Evolutionary conservation across 23 red algal genomes (phyloP), one percentile per base, ranked within the genome.

Genomic region (Agarophyton chilense): DNA sequence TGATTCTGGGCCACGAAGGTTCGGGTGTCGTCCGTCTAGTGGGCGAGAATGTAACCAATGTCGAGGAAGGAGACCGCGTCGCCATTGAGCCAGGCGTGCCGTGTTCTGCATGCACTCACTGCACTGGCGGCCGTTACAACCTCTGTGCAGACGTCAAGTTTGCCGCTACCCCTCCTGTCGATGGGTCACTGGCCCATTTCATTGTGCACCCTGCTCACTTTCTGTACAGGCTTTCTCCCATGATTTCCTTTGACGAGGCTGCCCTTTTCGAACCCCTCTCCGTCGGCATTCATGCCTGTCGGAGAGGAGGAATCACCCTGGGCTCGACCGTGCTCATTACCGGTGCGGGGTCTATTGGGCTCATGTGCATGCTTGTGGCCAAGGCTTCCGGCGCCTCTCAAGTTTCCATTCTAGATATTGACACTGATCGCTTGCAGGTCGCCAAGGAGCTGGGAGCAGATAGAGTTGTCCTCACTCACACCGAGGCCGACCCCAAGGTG

Each of bases 211-310:
- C 90, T 6, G 95, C 89, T n/a, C 62, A 67, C 66, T 97, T 92
- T 63, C 80, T 83, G 4, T 93, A 87, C 80, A 82, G 44, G 42
- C 67, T 97, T 19, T 76, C 95, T 16, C 79, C 80, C 3, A 79
- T 65, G 52, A 49, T 92, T 50, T 91, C 91, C 25, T 79, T 98
- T 19, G 95, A 98, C 49, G 85, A 94, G 32, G 95, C 90, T 33
- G 95, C 95, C 10, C 74, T 98, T 63, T 89, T 89, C 73, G 95
- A 98, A 61, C 95, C 95, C 14, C 90, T 98, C 9, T 91, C 90
- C 44, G 95, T 98, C 35, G 95, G 78, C n/a, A 84, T 98, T 45
- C 90, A 98, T 74, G 95, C 95, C 9, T 81, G 72, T 28, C 83
- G 86, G 11, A 53, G 91, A 29, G 95, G 56, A 31, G 83, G 47